Conservation (phyloP, 2,329 filamentous ascomycete genomes). For the Dichotomopilus funicola region DNA sequence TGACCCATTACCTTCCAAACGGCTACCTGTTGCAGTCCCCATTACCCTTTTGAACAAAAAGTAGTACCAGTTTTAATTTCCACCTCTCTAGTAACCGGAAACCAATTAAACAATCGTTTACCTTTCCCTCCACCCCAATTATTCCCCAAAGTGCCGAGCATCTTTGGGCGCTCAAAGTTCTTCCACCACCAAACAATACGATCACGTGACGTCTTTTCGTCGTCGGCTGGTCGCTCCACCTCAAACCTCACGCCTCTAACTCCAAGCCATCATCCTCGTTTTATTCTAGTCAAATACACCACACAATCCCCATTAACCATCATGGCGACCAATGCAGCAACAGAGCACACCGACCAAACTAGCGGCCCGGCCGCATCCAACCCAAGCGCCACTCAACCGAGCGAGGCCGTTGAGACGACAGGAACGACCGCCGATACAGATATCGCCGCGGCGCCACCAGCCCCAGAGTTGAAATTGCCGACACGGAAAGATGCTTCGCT, state of each 20-base stretch:
- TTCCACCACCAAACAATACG: no score
- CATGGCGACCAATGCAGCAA: slow-evolving; percentile 21
- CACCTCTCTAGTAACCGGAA: no score
- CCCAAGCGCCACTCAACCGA: slow-evolving; percentile 17
- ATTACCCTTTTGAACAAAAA: no score
- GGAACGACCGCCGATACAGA: neutral
- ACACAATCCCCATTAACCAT: neutral
- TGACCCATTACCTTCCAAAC: no score
- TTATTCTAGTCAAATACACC: neutral
- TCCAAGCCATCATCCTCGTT: neutral
- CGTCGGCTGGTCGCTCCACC: no score
- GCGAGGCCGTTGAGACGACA: neutral
- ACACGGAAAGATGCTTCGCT: slow-evolving; percentile 87
- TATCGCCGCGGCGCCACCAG: slow-evolving; percentile 1
- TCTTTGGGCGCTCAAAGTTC: no score
- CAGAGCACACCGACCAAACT: slow-evolving; percentile 22
- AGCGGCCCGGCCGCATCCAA: slow-evolving; percentile 6
- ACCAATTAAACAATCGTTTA: no score
- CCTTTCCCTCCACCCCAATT: no score
- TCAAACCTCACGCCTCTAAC: neutral
- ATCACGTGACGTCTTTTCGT: no score
- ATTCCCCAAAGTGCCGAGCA: no score
- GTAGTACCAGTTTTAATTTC: no score
- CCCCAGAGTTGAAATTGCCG: slow-evolving; percentile 56
- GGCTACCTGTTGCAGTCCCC: no score